phyloP scores from a whole-genome alignment of 441 rosid genomes.

The Gossypium trilobum region DNA sequence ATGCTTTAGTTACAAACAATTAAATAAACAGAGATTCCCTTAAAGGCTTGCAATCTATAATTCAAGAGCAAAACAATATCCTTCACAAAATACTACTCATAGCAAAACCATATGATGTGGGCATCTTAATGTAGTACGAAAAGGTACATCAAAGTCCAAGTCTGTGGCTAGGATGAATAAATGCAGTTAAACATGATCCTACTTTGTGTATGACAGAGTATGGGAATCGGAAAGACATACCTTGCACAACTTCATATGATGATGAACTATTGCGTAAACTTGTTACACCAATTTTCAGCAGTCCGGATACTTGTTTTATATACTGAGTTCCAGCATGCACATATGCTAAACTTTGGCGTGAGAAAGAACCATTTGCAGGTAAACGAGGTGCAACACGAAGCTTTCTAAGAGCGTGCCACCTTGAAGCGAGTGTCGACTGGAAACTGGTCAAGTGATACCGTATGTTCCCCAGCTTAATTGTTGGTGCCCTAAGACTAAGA shows the following conservation, averaged over 20 bases:
- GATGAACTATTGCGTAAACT: constrained; percentile 86
- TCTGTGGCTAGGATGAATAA: neutral
- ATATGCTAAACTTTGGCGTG: constrained; percentile 88
- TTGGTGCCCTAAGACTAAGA: constrained; percentile 43
- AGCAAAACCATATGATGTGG: neutral
- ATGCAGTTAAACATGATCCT: neutral
- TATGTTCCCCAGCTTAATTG: constrained; percentile 48
- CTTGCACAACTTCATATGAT: constrained; percentile 79
- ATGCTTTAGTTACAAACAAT: constrained; percentile 1
- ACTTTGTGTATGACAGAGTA: constrained; percentile 3
- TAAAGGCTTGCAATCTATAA: constrained; percentile 3
- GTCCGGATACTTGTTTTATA: constrained; percentile 87
- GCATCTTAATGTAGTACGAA: neutral
- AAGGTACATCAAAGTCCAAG: constrained; percentile 6
- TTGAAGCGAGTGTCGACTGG: constrained; percentile 46
- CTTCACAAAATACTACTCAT: neutral
- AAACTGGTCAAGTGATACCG: constrained; percentile 53
- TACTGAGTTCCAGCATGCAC: constrained; percentile 90
- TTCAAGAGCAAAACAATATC: neutral
- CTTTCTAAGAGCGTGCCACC: constrained; percentile 67
- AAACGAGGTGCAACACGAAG: constrained; percentile 47
- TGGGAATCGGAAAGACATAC: constrained; percentile 35
- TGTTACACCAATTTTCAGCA: constrained; percentile 74
- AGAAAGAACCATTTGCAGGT: constrained; percentile 62
- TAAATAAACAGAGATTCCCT: neutral